Evolutionary conservation across 2,329 filamentous ascomycete genomes (phyloP), one percentile per base, ranked within the genome.

Genomic region (Fusarium sp.): DNA sequence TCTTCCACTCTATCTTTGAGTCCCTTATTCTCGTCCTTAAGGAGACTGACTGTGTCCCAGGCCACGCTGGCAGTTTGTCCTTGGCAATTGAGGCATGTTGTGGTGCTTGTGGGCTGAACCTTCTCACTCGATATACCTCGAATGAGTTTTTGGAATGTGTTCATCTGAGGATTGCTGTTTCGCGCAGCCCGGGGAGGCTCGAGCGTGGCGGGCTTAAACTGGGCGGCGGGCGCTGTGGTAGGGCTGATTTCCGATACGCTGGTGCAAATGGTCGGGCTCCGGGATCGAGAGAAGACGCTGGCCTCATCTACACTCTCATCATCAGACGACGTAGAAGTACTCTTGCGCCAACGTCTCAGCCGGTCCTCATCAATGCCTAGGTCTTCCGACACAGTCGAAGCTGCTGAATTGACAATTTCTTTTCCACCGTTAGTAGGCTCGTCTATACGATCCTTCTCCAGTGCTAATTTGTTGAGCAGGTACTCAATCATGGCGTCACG

Each of bases 31-130:
- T 91, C 89, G 46, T 87, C 85, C 39, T 86, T 81, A 60, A 90
- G 77, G 46, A 89, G 65, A 52, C 83, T 82, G n/a, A 89, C 88
- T 6, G 88, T 89, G 71, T 90, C 84, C 88, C 88, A 90, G 6
- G 88, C 88, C 37, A 87, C 81, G 66, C 85, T 87, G 14, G 85
- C 81, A 52, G 87, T 84, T 70, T 84, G 83, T 14, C 88, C 87
- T 53, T 82, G 77, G 75, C 88, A 90, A 70, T 89, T 90, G 33
- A 76, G 71, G 70, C 88, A 90, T 72, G 75, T 75, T 23, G 64
- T 56, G 11, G 62, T 55, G 8, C 65, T 54, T 32, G 75, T 45
- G 17, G 61, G 71, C 33, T 70, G 71, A 20, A 67, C 70, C 19
- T 65, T 51, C 44, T 80, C 78, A 14, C 80, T 79, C 3, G 84